These are phyloP conservation scores for Podochytrium sp. DNA, from an alignment of 192 early-diverging fungal genomes.

Conservation along the genomic window DNA sequence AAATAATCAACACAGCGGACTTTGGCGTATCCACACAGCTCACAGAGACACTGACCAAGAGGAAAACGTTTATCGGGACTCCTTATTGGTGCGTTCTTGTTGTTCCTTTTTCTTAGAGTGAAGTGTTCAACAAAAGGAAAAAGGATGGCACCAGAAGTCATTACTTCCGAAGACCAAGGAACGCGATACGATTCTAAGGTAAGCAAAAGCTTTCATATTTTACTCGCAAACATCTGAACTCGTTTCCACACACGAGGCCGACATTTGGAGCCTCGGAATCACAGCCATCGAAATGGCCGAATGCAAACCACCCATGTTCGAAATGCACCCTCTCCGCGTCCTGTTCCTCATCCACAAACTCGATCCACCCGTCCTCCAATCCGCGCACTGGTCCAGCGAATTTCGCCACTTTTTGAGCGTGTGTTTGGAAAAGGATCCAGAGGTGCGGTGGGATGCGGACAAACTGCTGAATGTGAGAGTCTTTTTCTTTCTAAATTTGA, in stretches of 20 bases:
- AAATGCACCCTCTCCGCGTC: slow-evolving; percentile 94
- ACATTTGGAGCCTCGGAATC: slow-evolving; percentile 98
- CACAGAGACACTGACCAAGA: slow-evolving; percentile 72
- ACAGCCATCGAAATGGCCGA: slow-evolving; percentile 69
- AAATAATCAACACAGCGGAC: slow-evolving; percentile 76
- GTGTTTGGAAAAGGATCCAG: slow-evolving; percentile 63
- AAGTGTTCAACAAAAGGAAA: neutral
- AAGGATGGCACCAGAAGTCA: slow-evolving; percentile 63
- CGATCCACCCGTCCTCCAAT: slow-evolving; percentile 53
- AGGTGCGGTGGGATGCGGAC: slow-evolving; percentile 36
- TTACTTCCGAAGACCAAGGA: slow-evolving; percentile 49
- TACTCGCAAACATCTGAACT: neutral
- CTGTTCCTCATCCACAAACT: slow-evolving; percentile 80
- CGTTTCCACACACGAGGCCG: slow-evolving; percentile 59
- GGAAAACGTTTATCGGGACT: slow-evolving; percentile 97
- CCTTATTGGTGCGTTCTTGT: slow-evolving; percentile 58
- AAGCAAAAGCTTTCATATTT: slow-evolving; percentile 30
- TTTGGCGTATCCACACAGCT: slow-evolving; percentile 97
- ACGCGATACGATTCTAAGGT: slow-evolving; percentile 64
- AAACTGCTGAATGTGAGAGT: slow-evolving; percentile 1
- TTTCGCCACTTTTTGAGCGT: slow-evolving; percentile 53
- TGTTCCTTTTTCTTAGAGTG: neutral
- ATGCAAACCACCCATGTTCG: slow-evolving; percentile 85
- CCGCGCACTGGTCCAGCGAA: slow-evolving; percentile 41
- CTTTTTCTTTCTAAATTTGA: too few species aligned